Percentiles rank a stretch among this genome's conserved stretches.
Evolutionary conservation across 805 yeast species (phyloP).

Genomic region (Yarrowia sp.): DNA sequence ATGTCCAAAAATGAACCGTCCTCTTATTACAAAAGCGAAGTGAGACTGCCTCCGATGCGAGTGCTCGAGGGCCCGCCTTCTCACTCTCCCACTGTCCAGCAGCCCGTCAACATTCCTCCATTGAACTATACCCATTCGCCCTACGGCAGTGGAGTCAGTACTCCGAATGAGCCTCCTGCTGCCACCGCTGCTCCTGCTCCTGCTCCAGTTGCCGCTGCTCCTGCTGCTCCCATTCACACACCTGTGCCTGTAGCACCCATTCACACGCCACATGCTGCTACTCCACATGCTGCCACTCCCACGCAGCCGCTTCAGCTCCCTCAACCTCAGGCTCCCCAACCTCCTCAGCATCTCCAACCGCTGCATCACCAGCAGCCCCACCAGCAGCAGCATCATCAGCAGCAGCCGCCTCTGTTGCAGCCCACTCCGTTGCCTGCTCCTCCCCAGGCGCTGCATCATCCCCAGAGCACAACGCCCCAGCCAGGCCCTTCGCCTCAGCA

Average conservation of each 20-base stretch:
- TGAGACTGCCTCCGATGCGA: constrained; percentile 13
- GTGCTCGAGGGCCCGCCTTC: neutral
- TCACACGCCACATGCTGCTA: neutral
- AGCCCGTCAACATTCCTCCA: neutral
- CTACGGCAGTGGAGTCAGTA: neutral
- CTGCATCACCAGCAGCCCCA: neutral
- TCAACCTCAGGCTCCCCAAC: neutral
- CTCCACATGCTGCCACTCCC: neutral
- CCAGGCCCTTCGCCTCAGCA: neutral
- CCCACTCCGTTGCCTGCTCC: neutral
- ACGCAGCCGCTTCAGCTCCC: neutral
- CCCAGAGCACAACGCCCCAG: neutral
- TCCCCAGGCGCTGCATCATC: neutral
- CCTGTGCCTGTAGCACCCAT: neutral
- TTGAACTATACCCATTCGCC: neutral
- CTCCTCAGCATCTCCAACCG: neutral
- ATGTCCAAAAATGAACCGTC: constrained; percentile 15
- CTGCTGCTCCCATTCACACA: neutral
- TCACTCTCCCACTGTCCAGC: neutral
- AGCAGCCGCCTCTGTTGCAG: neutral
- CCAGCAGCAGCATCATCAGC: neutral
- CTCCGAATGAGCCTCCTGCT: neutral
- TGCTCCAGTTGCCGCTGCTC: neutral
- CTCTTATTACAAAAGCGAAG: neutral
- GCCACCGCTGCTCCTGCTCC: neutral